Conservation (phyloP, 345 rosid genomes). For the Dipteronia dyeriana region DNA sequence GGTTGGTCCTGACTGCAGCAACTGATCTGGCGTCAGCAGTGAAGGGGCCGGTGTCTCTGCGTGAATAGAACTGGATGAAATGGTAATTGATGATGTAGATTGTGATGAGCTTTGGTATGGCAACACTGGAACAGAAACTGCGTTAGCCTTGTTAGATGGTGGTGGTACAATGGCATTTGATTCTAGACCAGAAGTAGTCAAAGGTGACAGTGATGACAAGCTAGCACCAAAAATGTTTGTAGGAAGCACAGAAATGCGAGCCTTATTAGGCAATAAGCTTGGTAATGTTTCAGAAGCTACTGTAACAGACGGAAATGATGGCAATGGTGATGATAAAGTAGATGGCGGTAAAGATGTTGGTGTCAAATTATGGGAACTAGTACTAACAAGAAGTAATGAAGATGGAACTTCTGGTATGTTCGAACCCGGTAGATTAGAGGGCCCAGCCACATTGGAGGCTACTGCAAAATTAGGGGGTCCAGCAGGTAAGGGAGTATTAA, state of each 20-base stretch:
- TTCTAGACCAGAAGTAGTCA: slow-evolving; percentile 52
- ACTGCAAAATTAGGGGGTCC: slow-evolving; percentile 38
- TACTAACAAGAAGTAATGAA: slow-evolving; percentile 34
- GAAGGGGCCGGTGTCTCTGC: slow-evolving; percentile 50
- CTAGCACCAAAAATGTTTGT: slow-evolving; percentile 39
- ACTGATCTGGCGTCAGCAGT: slow-evolving; percentile 75
- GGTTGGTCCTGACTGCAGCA: slow-evolving; percentile 58
- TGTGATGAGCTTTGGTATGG: slow-evolving; percentile 49
- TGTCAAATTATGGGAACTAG: slow-evolving; percentile 36
- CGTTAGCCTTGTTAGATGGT: slow-evolving; percentile 46
- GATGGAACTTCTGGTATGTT: slow-evolving; percentile 26
- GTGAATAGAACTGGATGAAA: slow-evolving; percentile 46
- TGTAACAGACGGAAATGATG: slow-evolving; percentile 48
- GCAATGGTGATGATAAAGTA: slow-evolving; percentile 35
- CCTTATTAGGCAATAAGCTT: slow-evolving; percentile 47
- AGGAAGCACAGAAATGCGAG: slow-evolving; percentile 47
- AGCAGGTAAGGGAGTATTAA: slow-evolving; percentile 51
- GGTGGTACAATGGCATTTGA: slow-evolving; percentile 42
- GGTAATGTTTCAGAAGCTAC: slow-evolving; percentile 61
- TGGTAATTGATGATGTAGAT: slow-evolving; percentile 40
- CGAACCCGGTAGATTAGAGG: slow-evolving; percentile 14
- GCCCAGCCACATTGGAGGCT: slow-evolving; percentile 28
- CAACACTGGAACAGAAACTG: slow-evolving; percentile 44
- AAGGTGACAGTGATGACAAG: slow-evolving; percentile 51
- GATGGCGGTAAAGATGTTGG: slow-evolving; percentile 48